These are phyloP conservation scores for Sparassis latifolia DNA, from an alignment of 1,284 basidiomycete species.

Conservation along the genomic window DNA sequence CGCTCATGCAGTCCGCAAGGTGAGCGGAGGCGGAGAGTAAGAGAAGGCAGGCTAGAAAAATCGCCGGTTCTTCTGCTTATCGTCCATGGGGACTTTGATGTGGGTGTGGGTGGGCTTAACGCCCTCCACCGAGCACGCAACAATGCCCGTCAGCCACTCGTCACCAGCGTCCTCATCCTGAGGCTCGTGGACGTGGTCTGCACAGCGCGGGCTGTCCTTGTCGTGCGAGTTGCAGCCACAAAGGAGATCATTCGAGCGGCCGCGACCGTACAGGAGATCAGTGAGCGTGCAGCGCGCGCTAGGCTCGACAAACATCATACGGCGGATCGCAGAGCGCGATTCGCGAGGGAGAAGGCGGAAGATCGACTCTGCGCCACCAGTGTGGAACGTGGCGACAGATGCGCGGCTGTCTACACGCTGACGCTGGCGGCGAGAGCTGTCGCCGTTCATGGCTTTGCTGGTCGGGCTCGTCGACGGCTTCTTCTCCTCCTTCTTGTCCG, in stretches of 20 bases:
- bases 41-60: slow-evolving; percentile 46
- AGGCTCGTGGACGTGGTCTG: slow-evolving; percentile 55
- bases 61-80: slow-evolving; percentile 63
- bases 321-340: slow-evolving; percentile 79
- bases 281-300: slow-evolving; percentile 86
- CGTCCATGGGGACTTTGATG: slow-evolving; percentile 64
- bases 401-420: slow-evolving; percentile 53
- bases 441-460: slow-evolving; percentile 13
- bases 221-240: slow-evolving; percentile 62
- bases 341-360: slow-evolving; percentile 96
- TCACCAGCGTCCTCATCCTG: slow-evolving; percentile 73
- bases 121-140: slow-evolving; percentile 57
- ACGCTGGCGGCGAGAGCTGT: slow-evolving; percentile 24
- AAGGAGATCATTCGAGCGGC: slow-evolving; percentile 68
- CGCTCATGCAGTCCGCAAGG: too few relatives aligned
- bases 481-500: slow-evolving; percentile 2
- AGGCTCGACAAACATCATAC: slow-evolving; percentile 94
- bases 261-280: slow-evolving; percentile 83
- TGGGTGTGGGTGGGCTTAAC: slow-evolving; percentile 51
- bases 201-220: slow-evolving; percentile 38
- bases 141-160: slow-evolving; percentile 71
- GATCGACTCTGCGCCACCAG: slow-evolving; percentile 89
- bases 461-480: slow-evolving; percentile 8
- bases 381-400: slow-evolving; percentile 73
- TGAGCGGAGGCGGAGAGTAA: neutral